These are phyloP conservation scores for Paecilomyces formosus DNA, from an alignment of 2,329 filamentous ascomycete species.

Conservation along the genomic window DNA sequence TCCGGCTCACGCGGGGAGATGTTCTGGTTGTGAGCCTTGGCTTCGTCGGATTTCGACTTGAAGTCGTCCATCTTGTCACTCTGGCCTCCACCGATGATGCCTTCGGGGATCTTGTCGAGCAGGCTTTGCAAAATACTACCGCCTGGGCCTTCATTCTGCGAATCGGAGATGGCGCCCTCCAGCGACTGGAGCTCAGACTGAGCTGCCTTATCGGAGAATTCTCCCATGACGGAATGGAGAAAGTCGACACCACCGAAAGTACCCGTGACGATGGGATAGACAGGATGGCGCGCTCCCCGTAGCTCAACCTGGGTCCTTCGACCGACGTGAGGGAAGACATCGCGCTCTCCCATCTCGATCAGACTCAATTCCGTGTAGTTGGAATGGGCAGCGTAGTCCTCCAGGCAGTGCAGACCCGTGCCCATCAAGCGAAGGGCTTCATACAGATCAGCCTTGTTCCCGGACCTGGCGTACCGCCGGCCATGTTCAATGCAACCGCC, in stretches of 20 bases:
- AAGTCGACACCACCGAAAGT: conserved; percentile 96
- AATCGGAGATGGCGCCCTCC: conserved; percentile 67
- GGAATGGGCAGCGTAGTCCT: conserved; percentile 89
- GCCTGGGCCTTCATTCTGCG: conserved; percentile 54
- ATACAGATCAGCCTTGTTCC: conserved; percentile 69
- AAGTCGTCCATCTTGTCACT: conserved; percentile 71
- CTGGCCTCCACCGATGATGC: conserved; percentile 66
- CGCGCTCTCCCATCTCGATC: conserved; percentile 73
- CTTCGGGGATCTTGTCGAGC: conserved; percentile 72
- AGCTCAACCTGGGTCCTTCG: conserved; percentile 63
- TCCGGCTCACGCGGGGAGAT: conserved; percentile 76
- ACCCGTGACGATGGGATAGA: conserved; percentile 81
- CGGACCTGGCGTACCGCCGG: conserved; percentile 59
- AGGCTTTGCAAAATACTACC: conserved; percentile 71
- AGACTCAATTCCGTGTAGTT: conserved; percentile 87
- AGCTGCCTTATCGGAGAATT: conserved; percentile 78
- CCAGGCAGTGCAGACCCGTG: conserved; percentile 81
- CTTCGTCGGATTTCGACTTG: conserved; percentile 64
- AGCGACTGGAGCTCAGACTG: conserved; percentile 87
- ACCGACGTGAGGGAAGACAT: conserved; percentile 84
- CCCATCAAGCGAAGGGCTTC: conserved; percentile 82
- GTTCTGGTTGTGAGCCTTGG: conserved; percentile 66
- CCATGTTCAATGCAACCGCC: conserved; percentile 69
- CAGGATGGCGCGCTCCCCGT: conserved; percentile 54
- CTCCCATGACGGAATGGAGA: conserved; percentile 73